Conservation (phyloP, 306 rosid genomes). For the Hippophae gyantsensis region DNA sequence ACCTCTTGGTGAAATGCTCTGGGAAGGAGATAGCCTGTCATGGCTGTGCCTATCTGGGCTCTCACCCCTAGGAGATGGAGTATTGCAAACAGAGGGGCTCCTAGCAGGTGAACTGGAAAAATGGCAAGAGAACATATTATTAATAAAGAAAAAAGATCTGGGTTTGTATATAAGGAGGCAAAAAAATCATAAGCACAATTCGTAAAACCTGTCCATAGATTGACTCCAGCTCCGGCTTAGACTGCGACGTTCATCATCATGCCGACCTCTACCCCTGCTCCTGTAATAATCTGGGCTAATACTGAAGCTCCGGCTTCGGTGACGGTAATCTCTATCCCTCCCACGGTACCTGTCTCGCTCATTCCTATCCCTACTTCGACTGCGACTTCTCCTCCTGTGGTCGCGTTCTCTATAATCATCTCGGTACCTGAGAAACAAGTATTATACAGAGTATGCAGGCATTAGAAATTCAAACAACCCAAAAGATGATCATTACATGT, state of each 20-base stretch:
- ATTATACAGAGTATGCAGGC: too few species aligned
- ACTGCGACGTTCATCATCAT: slow-evolving; percentile 49
- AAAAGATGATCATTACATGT: too few species aligned
- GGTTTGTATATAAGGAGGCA: background rate
- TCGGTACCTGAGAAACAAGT: slow-evolving; percentile 28
- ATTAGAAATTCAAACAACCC: too few species aligned
- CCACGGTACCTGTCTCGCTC: slow-evolving; percentile 56
- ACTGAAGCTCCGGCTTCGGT: slow-evolving; percentile 67
- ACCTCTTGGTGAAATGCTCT: slow-evolving; percentile 49
- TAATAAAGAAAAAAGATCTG: background rate
- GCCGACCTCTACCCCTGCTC: slow-evolving; percentile 49
- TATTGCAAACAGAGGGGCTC: slow-evolving; percentile 44
- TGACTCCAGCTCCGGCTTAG: slow-evolving; percentile 42
- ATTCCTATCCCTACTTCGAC: slow-evolving; percentile 60
- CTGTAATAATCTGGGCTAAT: slow-evolving; percentile 55
- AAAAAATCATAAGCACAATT: slow-evolving; percentile 5
- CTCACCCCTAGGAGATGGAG: slow-evolving; percentile 41
- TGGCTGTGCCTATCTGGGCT: slow-evolving; percentile 46
- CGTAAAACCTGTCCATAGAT: slow-evolving; percentile 55
- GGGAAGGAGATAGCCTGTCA: slow-evolving; percentile 42
- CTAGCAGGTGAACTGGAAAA: slow-evolving; percentile 23
- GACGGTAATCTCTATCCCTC: slow-evolving; percentile 44
- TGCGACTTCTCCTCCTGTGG: slow-evolving; percentile 58
- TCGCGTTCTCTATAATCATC: slow-evolving; percentile 57
- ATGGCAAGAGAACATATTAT: background rate